Evolutionary conservation across 345 rosid genomes (phyloP), one percentile per base, ranked within the genome.

Genomic region (Ricinus communis): DNA sequence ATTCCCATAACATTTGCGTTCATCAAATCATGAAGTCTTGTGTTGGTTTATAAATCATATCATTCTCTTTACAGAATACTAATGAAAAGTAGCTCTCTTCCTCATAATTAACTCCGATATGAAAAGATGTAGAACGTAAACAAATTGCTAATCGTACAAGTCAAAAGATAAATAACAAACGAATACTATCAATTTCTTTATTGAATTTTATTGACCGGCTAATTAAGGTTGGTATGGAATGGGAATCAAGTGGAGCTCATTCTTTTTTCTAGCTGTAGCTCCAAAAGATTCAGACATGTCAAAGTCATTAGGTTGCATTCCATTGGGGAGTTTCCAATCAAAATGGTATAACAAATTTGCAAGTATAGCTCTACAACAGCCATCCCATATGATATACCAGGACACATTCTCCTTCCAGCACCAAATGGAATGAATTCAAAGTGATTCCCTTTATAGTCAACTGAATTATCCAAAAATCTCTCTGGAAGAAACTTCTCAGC

Each of bases 201-300:
- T n/a, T n/a, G n/a, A n/a, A n/a, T n/a, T n/a, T n/a, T n/a, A n/a
- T n/a, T n/a, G n/a, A n/a, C n/a, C n/a, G n/a, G n/a, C n/a, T n/a
- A n/a, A n/a, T n/a, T 33, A 12, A 4, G 43, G 9, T 38, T 38
- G 9, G 28, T 40, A 25, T 13, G 53, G 68, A 46, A 64, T 24
- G 1, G 68, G 53, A 64, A 64, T 45, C 36, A 64, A 64, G 33
- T 5, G 5, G 3, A 64, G 36, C 7, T 24, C 68, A 24, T 45
- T 45, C 9, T 46, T 43, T 45, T 36, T 64, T 41, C 68, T 64
- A 25, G 22, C 54, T 21, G 68, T 0, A 46, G 11, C 53, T 0
- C 68, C 54, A 64, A 45, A 64, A 46, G 36, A 2, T 28, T 64
- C 68, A 24, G 53, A 31, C 68, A 64, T 64, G 54, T 64, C 68